These are phyloP conservation scores for Diaporthe amygdali DNA, from an alignment of 2,329 filamentous ascomycete species.

Conservation along the genomic window DNA sequence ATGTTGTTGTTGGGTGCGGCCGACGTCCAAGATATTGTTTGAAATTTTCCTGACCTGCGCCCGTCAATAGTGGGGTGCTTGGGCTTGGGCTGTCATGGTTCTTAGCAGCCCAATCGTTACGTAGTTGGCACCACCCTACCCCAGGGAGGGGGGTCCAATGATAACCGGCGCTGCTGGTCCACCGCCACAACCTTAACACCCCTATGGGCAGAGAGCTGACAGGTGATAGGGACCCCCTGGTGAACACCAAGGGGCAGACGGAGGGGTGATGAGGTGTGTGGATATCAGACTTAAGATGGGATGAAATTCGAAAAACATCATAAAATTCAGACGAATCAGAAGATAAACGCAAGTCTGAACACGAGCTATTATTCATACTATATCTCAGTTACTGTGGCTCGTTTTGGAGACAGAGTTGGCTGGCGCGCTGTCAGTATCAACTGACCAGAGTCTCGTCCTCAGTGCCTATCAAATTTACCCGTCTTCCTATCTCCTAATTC, in stretches of 20 bases:
- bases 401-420: no score
- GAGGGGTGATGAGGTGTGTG: no score
- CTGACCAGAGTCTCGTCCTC: background rate
- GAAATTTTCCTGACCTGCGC: background rate
- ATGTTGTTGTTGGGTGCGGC: background rate
- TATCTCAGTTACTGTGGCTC: background rate
- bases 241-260: background rate
- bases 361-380: no score
- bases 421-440: no score
- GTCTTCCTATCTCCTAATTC: background rate
- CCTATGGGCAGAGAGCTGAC: background rate
- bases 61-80: background rate
- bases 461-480: background rate
- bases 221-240: background rate
- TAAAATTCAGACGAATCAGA: no score
- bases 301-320: background rate
- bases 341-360: no score
- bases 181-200: background rate
- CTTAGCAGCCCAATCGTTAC: conserved; percentile 9
- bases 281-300: no score
- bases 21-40: background rate
- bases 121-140: background rate
- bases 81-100: background rate
- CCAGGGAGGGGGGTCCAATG: background rate
- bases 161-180: background rate